These are phyloP conservation scores for Talaromyces sp. DNA, from an alignment of 2,329 filamentous ascomycete species.

Conservation along the genomic window DNA sequence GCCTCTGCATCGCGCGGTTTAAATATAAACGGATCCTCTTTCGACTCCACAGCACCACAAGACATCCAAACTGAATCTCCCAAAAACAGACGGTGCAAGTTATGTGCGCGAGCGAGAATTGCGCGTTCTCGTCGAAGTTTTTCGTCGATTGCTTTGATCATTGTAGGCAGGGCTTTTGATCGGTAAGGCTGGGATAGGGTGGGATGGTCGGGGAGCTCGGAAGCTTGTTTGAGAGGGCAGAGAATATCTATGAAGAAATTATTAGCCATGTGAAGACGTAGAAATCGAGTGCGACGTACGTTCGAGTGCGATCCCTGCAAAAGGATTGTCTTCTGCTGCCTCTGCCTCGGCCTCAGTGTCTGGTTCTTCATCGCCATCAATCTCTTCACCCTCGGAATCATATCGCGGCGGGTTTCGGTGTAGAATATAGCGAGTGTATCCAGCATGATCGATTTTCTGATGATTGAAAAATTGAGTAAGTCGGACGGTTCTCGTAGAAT, in stretches of 20 bases:
- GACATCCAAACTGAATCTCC: conserved; percentile 61
- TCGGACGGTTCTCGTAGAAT: not conserved
- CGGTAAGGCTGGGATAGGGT: conserved; percentile 58
- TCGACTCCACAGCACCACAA: conserved; percentile 51
- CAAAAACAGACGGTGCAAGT: conserved; percentile 55
- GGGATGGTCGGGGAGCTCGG: conserved; percentile 58
- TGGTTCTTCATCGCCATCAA: conserved; percentile 54
- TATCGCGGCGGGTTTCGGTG: conserved; percentile 57
- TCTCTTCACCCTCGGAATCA: conserved; percentile 62
- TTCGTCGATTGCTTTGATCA: conserved; percentile 54
- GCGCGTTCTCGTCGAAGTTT: conserved; percentile 57
- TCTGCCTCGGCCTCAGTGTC: conserved; percentile 56
- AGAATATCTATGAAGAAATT: conserved; percentile 48
- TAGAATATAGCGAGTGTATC: conserved; percentile 59
- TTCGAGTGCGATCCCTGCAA: conserved; percentile 56
- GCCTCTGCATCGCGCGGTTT: conserved; percentile 30
- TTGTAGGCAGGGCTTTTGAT: conserved; percentile 56
- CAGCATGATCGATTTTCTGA: conserved; percentile 61
- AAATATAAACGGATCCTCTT: conserved; percentile 49
- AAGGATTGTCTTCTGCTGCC: conserved; percentile 60
- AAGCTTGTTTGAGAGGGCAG: conserved; percentile 59
- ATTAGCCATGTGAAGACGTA: conserved; percentile 15
- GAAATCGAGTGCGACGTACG: conserved; percentile 38
- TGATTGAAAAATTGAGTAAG: not conserved
- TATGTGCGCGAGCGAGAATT: conserved; percentile 56